Evolutionary conservation across 805 yeast species (phyloP), one percentile per base, ranked within the genome.

Genomic region (Wickerhamiella spandovensis): DNA sequence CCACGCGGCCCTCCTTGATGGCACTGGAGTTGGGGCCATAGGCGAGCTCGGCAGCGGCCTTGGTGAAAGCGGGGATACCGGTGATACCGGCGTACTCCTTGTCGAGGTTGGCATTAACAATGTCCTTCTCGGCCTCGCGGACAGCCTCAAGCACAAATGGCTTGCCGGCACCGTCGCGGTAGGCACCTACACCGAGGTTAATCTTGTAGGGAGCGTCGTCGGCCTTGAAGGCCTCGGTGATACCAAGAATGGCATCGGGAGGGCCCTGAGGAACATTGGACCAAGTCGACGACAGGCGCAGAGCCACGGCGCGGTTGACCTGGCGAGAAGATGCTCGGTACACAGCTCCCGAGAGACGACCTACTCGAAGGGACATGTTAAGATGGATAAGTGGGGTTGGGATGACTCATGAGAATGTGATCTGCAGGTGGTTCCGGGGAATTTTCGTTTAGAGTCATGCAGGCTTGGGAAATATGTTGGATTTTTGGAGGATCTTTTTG

Each of bases 71-170:
- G 53, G 79, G 75, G 46, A 83, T 74, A 20, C 98, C 98, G 48
- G 77, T 77, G 63, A 92, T 92, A 10, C 88, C 88, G 37, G 88
- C 81, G 67, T 86, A 86, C 69, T 86, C 95, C 71, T 86, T 84
- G 70, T 85, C 82, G 52, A 72, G 72, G 59, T 72, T 74, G 54
- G 70, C 60, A 56, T 67, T 73, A 51, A 71, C 65, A 51, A 81
- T 66, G 20, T 69, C 64, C 48, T 67, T 60, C 64, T 81, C 90
- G 43, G 89, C 90, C 59, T 72, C 69, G 60, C 73, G 72, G 53
- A 86, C 86, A 28, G 84, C 72, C 17, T 94, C 89, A 58, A 89
- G 74, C 51, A 90, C 82, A 77, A 85, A 87, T 45, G 97, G 97
- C 65, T 81, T 78, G 45, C 97, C 97, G 9, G 67, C 58, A 64